Base-by-base conservation (phyloP, 805 yeast genomes). In the Clavispora fructus region DNA sequence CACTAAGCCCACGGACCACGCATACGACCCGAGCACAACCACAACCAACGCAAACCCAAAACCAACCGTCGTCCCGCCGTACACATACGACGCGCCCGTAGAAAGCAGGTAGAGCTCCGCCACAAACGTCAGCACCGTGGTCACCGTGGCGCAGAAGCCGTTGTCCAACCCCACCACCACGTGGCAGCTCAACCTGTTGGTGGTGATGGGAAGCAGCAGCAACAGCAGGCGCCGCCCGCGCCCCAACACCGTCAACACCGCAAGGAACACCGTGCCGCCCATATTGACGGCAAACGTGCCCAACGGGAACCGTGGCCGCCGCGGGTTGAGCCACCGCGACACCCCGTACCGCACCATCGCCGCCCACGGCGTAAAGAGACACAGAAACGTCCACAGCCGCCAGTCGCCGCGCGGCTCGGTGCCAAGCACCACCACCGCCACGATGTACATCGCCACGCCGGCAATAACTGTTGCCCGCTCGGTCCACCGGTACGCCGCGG, bases 121-220 rank as follows among this genome's bases (percentile, higher is more conserved):
- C 8, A 86, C 74, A 54, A 89, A 85, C 0, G 96, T 85, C 45
- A 92, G 83, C 35, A 87, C 78, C 0, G 97, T 87, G 35, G 88
- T 80, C 42, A 85, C 62, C 2, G 79, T 74, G 1, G 91, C 95
- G 58, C 88, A 82, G 48, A 78, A 81, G 0, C 95, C 95, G 53
- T 79, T 78, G 16, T 66, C 70, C 2, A 85, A 58, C 0, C 85
- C 90, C 7, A 54, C 50, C 0, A 83, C 55, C 4, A 80, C 77
- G 35, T 78, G 80, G 50, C 87, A 80, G 0, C 70, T 58, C 5
- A 75, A 49, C 0, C 52, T 26, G 4, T 59, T 55, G 8, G 61
- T 52, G 0, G 74, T 64, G 0, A 78, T 52, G 6, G 53, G 57
- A 4, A 56, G 41, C 1, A 57, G 54, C 14, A 56, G 48, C 17